Evolutionary conservation across 1,284 basidiomycete genomes (phyloP).

Genomic region (Boletus subluridellus): DNA sequence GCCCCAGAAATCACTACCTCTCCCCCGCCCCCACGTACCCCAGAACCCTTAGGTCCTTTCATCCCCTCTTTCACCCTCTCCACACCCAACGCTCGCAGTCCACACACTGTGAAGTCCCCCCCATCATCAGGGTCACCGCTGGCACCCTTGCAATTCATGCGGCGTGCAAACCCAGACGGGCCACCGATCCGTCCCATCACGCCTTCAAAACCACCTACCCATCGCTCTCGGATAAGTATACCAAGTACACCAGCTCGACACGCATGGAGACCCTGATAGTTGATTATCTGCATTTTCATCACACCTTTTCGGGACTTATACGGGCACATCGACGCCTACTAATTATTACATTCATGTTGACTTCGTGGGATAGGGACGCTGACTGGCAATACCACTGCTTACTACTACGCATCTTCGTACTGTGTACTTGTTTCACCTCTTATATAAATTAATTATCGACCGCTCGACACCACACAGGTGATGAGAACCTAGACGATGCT

Average conservation of each 20-base stretch:
- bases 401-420: constrained; percentile 22
- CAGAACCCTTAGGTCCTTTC: constrained; percentile 54
- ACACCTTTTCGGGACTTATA: constrained; percentile 18
- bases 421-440: constrained; percentile 27
- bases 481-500: not conserved
- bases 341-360: constrained; percentile 34
- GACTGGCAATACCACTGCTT: constrained; percentile 22
- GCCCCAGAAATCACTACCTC: constrained; percentile 44
- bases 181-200: constrained; percentile 40
- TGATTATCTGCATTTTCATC: constrained; percentile 13
- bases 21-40: constrained; percentile 59
- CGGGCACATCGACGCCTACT: constrained; percentile 18
- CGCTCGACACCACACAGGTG: not conserved
- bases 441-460: constrained; percentile 16
- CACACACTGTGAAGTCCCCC: constrained; percentile 42
- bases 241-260: constrained; percentile 36
- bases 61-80: constrained; percentile 50
- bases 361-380: constrained; percentile 29
- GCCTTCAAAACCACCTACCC: constrained; percentile 39
- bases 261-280: constrained; percentile 34
- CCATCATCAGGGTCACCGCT: constrained; percentile 52
- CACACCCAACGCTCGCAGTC: constrained; percentile 46
- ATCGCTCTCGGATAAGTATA: constrained; percentile 34
- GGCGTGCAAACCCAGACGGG: constrained; percentile 46
- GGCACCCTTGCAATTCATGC: constrained; percentile 55